Conservation (phyloP, 768 basidiomycete genomes). For the Tremella fuciformis region DNA sequence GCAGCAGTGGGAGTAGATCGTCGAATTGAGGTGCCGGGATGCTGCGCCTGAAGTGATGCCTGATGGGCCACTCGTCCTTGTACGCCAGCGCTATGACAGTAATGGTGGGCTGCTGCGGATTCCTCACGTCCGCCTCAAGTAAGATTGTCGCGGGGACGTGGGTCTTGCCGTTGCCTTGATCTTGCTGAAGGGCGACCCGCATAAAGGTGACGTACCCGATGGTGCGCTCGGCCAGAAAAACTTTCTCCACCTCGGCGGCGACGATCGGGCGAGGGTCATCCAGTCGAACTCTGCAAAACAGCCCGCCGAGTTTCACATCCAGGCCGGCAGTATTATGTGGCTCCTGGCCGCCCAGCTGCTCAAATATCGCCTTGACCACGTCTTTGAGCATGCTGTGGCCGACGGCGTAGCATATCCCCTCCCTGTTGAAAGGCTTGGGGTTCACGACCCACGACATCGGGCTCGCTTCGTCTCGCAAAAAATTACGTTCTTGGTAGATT, state of each 20-base stretch:
- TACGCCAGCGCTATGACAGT: slow-evolving; percentile 19
- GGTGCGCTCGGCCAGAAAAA: background rate
- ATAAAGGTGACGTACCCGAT: background rate
- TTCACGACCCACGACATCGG: slow-evolving; percentile 2
- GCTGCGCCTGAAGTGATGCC: slow-evolving; percentile 25
- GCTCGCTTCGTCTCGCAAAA: background rate
- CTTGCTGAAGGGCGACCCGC: slow-evolving; percentile 6
- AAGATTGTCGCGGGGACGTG: slow-evolving; percentile 18
- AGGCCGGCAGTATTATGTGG: background rate
- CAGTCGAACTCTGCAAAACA: background rate
- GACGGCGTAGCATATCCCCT: background rate
- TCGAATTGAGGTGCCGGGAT: slow-evolving; percentile 17
- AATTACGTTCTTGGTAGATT: background rate
- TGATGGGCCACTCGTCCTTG: slow-evolving; percentile 25
- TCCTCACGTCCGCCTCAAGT: slow-evolving; percentile 14
- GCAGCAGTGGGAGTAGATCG: slow-evolving; percentile 9
- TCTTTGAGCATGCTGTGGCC: background rate
- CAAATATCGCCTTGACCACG: background rate
- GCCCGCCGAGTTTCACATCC: slow-evolving; percentile 4
- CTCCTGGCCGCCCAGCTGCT: slow-evolving; percentile 8
- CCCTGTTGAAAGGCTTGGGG: too few species aligned
- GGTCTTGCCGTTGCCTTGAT: background rate
- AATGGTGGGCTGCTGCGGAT: background rate
- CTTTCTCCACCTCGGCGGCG: background rate
- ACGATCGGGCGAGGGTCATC: slow-evolving; percentile 1